Evolutionary conservation across 73 alveolate species (phyloP).

Genomic region (Uronychia setigera): DNA sequence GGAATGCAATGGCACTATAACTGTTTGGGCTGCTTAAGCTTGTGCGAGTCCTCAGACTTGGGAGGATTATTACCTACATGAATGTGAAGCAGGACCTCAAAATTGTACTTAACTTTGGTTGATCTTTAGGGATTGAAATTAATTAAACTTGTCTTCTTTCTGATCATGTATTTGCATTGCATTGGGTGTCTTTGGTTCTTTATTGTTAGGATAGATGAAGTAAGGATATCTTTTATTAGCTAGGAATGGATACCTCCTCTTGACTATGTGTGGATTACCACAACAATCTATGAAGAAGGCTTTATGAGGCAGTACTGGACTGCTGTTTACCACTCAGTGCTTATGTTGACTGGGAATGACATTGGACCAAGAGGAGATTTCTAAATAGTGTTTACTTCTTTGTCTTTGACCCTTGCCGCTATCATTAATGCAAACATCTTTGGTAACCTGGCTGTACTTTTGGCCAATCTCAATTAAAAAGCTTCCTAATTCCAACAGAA

Average conservation of each 20-base stretch:
- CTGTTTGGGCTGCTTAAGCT: constrained; percentile 46
- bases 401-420: constrained; percentile 5
- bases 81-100: constrained; percentile 38
- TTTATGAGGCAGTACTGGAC: constrained; percentile 11
- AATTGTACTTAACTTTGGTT: constrained; percentile 1
- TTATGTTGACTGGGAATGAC: constrained; percentile 34
- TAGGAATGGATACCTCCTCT: constrained; percentile 36
- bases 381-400: background rate
- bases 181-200: constrained; percentile 46
- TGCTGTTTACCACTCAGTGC: constrained; percentile 18
- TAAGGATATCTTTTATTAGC: too few relatives aligned
- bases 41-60: constrained; percentile 42
- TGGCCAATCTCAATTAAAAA: constrained; percentile 35
- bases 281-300: background rate
- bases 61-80: constrained; percentile 30
- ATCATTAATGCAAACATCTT: constrained; percentile 58
- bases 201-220: too few relatives aligned
- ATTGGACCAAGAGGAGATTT: constrained; percentile 36
- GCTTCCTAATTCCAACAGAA: constrained; percentile 33
- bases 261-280: constrained; percentile 4
- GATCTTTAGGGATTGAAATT: background rate
- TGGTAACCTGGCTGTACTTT: constrained; percentile 56
- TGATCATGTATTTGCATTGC: constrained; percentile 36
- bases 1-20: background rate
- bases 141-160: constrained; percentile 28